Evolutionary conservation across 108 stramenopile species (phyloP), one percentile per base, ranked within the genome.

Genomic region (Fragilaria radians): DNA sequence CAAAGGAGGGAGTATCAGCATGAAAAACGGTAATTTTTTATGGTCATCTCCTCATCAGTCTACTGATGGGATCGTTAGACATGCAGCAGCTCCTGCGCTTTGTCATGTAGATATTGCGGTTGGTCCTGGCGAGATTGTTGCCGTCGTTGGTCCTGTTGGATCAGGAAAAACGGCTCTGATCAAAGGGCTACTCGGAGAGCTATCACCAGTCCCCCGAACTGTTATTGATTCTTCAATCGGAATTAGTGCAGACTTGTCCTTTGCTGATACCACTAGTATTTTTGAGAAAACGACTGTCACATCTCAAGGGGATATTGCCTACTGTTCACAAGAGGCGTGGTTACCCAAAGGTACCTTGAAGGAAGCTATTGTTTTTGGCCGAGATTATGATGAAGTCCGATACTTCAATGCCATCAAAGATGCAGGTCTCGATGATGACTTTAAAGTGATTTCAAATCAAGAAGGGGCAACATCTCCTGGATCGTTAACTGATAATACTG

Each of bases 71-170:
- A 52, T 70, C 47, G 49, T 50, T 0, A 21, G 54, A 9, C 25
- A 70, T 11, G 62, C 62, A 14, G 66, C 70, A 22, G 46, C 68
- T 0, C 79, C 83, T 4, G 88, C 88, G 0, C 48, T 89, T 21
- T 68, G 74, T 50, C 56, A 73, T 65, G 84, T 72, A 21, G 78
- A 82, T 36, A 25, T 88, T 0, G 56, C 73, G 4, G 81, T 85
- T 24, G 49, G 64, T 51, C 78, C 79, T 21, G 85, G 89, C 7
- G 89, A 87, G 59, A 57, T 91, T 11, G 84, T 92, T 31, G 85
- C 88, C 17, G 86, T 98, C 2, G 82, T 88, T 4, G 97, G 97
- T 3, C 53, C 75, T 7, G 95, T 96, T 0, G 97, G 92, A 3
- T 68, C 60, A 50, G 97, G 97, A 1, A 98, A 98, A 67, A 76